Base-by-base conservation (phyloP, 495 filamentous ascomycete genomes). In the Xylaria nigripes region DNA sequence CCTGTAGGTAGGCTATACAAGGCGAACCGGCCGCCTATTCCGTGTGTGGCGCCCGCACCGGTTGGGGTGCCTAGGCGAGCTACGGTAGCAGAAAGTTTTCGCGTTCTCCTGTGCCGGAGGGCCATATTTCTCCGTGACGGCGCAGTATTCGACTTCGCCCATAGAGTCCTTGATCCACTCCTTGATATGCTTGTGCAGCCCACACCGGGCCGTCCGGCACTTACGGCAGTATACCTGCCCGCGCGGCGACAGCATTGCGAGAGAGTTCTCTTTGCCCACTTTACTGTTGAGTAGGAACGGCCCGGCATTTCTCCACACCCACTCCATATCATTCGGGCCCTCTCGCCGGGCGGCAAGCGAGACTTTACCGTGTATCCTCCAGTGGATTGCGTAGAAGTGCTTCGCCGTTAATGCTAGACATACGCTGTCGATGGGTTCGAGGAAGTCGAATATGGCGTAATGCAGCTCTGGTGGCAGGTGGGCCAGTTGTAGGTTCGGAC, bases 381-480 rank as follows among this genome's bases (percentile, higher is more conserved):
- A 68, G 68, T 75, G 76, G 50, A 81, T 71, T n/a, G 64, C 60
- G 64, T 81, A 81, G 52, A 78, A 72, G 50, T 72, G 69, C 44
- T 58, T 61, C 66, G 67, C 73, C 12, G 80, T 76, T 18, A 82
- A 67, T 12, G 75, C 76, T 12, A 86, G 71, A 57, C 74, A 75
- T 51, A 75, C 72, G 63, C 72, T 70, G 61, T 82, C 79, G 58
- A 80, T 77, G 23, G 76, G 70, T 57, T 77, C 72, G 23, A 86
- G 71, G 60, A 75, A 72, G 56, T 74, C 68, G 54, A 77, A 70
- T 55, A 86, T 72, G 44, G 74, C 67, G 43, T 73, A 71, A 48
- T 83, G 81, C 12, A 86, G 63, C 60, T 86, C 82, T 0, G 74
- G 60, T 12, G 82, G 81, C 16, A 86, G 72, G 34, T 75, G 68